Conservation (phyloP, 1,284 basidiomycete species). For the Blastosporella zonata region DNA sequence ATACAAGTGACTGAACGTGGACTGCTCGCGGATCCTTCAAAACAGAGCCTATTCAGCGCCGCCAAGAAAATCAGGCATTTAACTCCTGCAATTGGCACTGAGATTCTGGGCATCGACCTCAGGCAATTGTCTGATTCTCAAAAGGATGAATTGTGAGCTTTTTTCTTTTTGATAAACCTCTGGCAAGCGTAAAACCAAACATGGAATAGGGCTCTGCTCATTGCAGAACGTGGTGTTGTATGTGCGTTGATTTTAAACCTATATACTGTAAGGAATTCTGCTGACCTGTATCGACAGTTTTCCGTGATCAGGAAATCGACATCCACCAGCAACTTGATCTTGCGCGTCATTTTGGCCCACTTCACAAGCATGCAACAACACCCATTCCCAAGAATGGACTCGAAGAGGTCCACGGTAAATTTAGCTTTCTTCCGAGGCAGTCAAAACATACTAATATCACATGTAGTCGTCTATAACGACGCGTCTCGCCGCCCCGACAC, state of each 20-base stretch:
- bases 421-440: conserved; percentile 8
- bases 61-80: conserved; percentile 58
- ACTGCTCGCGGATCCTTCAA: conserved; percentile 55
- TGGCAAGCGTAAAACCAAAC: neutral
- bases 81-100: conserved; percentile 65
- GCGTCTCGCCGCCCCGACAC: conserved; percentile 66
- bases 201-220: conserved; percentile 52
- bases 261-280: conserved; percentile 9
- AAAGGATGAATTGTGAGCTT: conserved; percentile 62
- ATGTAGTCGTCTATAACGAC: conserved; percentile 66
- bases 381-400: conserved; percentile 71
- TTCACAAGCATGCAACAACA: conserved; percentile 83
- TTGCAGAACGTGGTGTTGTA: conserved; percentile 68
- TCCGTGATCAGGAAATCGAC: conserved; percentile 68
- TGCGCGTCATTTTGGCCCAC: conserved; percentile 70
- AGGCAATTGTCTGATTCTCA: conserved; percentile 55
- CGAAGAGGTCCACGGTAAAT: conserved; percentile 75
- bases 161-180: neutral
- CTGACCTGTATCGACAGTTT: conserved; percentile 43
- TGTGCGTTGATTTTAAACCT: conserved; percentile 41
- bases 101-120: conserved; percentile 61
- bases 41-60: conserved; percentile 53
- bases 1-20: conserved; percentile 63
- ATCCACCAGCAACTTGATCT: conserved; percentile 73
- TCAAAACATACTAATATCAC: conserved; percentile 2